A percentile compares a stretch with the other conserved stretches of the same genome.
Evolutionary conservation across 306 rosid genomes (phyloP).

Genomic region (Cucumis melo): DNA sequence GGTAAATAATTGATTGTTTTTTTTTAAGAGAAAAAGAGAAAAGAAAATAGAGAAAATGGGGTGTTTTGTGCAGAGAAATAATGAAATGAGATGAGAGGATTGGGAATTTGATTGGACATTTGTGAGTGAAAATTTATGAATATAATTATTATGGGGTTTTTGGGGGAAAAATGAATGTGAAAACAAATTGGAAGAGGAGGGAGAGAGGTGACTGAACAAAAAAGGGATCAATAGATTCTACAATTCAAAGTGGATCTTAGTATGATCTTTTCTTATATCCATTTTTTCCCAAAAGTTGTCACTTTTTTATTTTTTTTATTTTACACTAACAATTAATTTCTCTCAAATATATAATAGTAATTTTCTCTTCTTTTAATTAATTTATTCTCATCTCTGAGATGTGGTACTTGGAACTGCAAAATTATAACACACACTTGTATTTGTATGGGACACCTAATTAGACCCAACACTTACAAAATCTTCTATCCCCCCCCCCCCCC

Average conservation of each 20-base stretch:
- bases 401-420: too few species aligned
- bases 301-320: too few species aligned
- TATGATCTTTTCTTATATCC: background rate
- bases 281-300: background rate
- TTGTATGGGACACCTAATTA: too few species aligned
- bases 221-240: background rate
- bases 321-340: too few species aligned
- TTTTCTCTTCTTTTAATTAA: too few species aligned
- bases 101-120: background rate
- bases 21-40: too few species aligned
- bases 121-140: too few species aligned
- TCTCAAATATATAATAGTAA: too few species aligned
- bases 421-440: too few species aligned
- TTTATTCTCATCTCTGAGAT: too few species aligned
- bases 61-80: background rate
- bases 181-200: background rate
- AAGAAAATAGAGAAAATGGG: background rate
- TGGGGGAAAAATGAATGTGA: background rate
- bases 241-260: background rate
- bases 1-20: background rate
- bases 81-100: background rate
- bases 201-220: background rate
- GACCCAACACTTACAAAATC: too few species aligned
- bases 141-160: constrained; percentile 1
- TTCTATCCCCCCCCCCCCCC: too few species aligned